Percentiles rank a stretch among this genome's conserved stretches.
Evolutionary conservation across 177 flowering plant genomes (phyloP).

Genomic region (Telopea speciosissima): DNA sequence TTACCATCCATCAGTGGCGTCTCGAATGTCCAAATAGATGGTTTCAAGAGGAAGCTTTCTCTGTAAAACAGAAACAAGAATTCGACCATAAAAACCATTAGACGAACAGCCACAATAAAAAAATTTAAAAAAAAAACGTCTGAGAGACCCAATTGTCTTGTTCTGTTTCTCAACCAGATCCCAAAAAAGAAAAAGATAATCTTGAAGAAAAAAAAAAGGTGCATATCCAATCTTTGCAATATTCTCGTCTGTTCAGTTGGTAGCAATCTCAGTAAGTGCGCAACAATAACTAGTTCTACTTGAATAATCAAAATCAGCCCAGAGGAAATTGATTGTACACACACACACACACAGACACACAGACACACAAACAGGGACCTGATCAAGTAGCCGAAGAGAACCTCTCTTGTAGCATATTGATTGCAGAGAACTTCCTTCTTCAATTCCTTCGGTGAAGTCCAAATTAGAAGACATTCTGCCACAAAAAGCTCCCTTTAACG

Average conservation of each 20-base stretch:
- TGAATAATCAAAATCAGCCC: neutral
- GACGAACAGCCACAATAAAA: neutral
- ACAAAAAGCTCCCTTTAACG: no score
- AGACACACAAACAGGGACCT: constrained; percentile 37
- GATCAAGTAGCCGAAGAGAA: constrained; percentile 82
- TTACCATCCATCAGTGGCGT: constrained; percentile 62
- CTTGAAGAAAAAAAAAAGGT: no score
- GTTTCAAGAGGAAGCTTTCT: constrained; percentile 68
- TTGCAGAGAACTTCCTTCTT: constrained; percentile 36
- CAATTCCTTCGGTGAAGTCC: neutral
- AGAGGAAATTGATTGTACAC: neutral
- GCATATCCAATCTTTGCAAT: no score
- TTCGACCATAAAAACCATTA: neutral
- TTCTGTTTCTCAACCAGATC: neutral
- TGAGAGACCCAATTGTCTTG: neutral
- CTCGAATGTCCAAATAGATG: constrained; percentile 43
- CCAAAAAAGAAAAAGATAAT: no score
- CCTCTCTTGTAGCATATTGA: constrained; percentile 76
- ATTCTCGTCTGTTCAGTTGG: no score
- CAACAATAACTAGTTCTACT: no score
- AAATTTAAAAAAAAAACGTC: neutral
- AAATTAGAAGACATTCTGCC: constrained; percentile 6
- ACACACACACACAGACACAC: no score
- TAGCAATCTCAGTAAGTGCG: no score
- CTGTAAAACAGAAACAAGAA: constrained; percentile 26